These are phyloP conservation scores for Colletotrichum chrysophilum DNA, from an alignment of 2,329 filamentous ascomycete species.

Conservation along the genomic window DNA sequence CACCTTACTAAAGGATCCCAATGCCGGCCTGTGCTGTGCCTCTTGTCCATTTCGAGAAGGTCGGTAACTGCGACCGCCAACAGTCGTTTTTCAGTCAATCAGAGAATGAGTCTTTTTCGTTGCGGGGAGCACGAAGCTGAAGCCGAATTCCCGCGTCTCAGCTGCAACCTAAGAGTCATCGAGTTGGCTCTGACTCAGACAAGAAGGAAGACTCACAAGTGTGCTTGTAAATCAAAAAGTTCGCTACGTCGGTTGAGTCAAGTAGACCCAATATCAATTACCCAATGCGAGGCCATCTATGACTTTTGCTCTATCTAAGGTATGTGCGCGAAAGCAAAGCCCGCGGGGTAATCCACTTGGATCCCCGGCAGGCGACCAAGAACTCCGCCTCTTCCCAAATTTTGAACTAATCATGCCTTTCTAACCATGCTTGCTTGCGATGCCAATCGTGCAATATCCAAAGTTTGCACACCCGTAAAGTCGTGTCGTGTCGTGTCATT, in stretches of 20 bases:
- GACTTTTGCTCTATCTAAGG: background rate
- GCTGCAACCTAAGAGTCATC: background rate
- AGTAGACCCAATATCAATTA: background rate
- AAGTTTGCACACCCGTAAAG: background rate
- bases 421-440: background rate
- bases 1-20: too few relatives aligned
- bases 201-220: background rate
- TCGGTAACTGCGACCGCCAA: background rate
- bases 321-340: background rate
- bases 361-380: background rate
- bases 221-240: background rate
- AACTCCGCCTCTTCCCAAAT: background rate
- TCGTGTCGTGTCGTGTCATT: conserved; percentile 11
- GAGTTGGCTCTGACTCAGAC: background rate
- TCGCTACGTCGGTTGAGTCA: background rate
- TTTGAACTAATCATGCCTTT: background rate
- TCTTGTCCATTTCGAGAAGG: conserved; percentile 4
- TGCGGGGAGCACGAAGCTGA: background rate
- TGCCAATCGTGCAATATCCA: background rate
- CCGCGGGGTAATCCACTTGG: background rate
- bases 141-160: background rate
- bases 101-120: background rate
- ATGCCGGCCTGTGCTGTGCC: background rate
- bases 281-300: background rate
- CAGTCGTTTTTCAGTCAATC: background rate